Base-by-base conservation (phyloP, 2,329 filamentous ascomycete genomes). In the Biscogniauxia mediterranea region DNA sequence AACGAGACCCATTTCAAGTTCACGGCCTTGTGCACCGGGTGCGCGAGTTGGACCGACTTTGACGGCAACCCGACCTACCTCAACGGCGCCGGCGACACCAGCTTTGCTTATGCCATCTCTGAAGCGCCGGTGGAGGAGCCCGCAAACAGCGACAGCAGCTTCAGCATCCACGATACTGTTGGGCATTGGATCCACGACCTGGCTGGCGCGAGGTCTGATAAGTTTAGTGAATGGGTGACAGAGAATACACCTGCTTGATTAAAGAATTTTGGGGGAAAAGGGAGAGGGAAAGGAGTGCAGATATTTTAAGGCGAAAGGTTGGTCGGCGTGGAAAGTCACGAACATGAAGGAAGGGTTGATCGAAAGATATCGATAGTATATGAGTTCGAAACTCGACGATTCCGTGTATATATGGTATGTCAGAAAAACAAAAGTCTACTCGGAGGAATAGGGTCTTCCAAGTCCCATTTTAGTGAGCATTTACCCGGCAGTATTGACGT, bases 121-220 rank as follows among this genome's bases (percentile, higher is more conserved):
- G 64, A 67, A 15, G 71, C 68, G 1, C 73, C 76, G 5, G 76
- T 79, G 9, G 74, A 79, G 56, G 69, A 73, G 19, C 79, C 79
- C 1, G 56, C 64, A 17, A 72, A 74, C 68, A 68, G 68, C 21
- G 70, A 74, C 11, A 73, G 75, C 3, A 67, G 68, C 20, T 81
- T 81, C 62, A 73, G 73, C 61, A 80, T 80, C 63, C 79, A 81
- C 64, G 75, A 80, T 54, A 73, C 71, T 59, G 71, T 78, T 50
- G 77, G 76, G 53, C 78, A 78, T 66, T 78, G 76, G 73, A 70
- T 71, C 38, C 76, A 78, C 63, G 74, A 78, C 62, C 70, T 79
- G 53, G 66, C 64, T 8, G 64, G 65, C 1, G 74, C 74, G 9
- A 68, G 71, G 56, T 74, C 76, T 2, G 66, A 73, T 38, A 60